Conservation (phyloP, 352 stramenopile species). For the Phytophthora litchii region DNA sequence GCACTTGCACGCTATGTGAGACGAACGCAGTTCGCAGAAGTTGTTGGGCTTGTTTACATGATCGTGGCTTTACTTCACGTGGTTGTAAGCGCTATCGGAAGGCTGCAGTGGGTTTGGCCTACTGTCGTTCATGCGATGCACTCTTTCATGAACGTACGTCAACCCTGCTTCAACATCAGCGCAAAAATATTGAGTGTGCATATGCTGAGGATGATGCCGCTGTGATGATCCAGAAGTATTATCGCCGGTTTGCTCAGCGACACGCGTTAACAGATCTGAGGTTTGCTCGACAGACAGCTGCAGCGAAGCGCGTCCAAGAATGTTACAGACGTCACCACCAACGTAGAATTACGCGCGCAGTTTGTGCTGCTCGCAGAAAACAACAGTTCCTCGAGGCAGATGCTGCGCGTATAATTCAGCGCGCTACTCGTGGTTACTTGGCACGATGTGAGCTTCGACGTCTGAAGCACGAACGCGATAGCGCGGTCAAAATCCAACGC, state of each 20-base stretch:
- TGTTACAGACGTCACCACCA: conserved; percentile 40
- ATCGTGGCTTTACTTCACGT: conserved; percentile 2
- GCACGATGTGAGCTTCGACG: conserved; percentile 22
- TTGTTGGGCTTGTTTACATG: conserved; percentile 45
- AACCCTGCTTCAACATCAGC: conserved; percentile 12
- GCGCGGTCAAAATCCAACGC: conserved; percentile 49
- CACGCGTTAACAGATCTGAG: conserved; percentile 36
- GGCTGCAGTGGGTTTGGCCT: conserved; percentile 19
- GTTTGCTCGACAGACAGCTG: conserved; percentile 17
- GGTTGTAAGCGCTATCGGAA: neutral
- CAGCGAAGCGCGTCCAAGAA: conserved; percentile 46
- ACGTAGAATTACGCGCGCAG: conserved; percentile 40
- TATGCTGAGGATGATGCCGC: conserved; percentile 37
- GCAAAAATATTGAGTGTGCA: conserved; percentile 37
- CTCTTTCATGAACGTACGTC: conserved; percentile 38
- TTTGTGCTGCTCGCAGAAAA: conserved; percentile 33
- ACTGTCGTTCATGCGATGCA: conserved; percentile 55
- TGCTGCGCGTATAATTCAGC: conserved; percentile 41
- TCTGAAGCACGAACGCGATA: conserved; percentile 21
- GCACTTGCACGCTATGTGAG: conserved; percentile 50
- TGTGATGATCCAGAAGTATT: conserved; percentile 47
- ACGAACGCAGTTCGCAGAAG: conserved; percentile 41
- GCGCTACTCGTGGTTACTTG: conserved; percentile 33
- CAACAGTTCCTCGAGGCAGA: conserved; percentile 22
- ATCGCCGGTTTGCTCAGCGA: conserved; percentile 46